Base-by-base conservation (phyloP, 2,329 filamentous ascomycete species). In the Stylonectria norvegica region DNA sequence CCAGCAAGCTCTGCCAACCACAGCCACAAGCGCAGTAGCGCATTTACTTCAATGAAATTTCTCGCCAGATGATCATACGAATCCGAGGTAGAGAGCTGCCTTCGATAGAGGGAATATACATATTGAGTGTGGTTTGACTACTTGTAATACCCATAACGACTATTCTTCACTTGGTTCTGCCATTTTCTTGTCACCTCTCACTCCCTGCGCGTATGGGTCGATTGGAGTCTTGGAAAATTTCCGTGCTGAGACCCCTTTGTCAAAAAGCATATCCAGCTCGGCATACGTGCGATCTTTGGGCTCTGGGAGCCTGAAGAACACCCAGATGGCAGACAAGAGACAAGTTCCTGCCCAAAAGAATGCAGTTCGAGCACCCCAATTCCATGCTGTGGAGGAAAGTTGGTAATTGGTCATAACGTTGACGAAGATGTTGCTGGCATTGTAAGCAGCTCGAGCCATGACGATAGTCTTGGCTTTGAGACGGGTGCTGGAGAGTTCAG, bases 381-480 rank as follows among this genome's bases (percentile, higher is more conserved):
- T 69, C 65, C 69, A 71, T 1, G 67, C 69, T 0, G 63, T 64
- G 0, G 68, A 65, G 1, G 67, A 71, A 11, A 74, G 62, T 48
- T 73, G 69, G 46, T 74, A 70, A 30, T 72, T 71, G 1, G 72
- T 69, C 50, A 70, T 66, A 53, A 73, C 62, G 29, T 71, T 75
- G 45, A 70, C 69, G 29, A 75, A 65, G 19, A 79, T 74, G 46
- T 71, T 71, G 53, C 65, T 66, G 9, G 74, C 62, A 35, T 78
- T 64, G 40, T 64, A 63, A 0, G 57, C 59, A 0, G 61, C 55
- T 10, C 75, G 65, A 1, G 73, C 71, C 34, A 79, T 60, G 3
- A 76, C 73, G 10, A 78, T 71, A 1, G 75, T 76, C 62, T 78
- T 77, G 20, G 70, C 66, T 45, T 74, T 72, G 25, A 79, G 68